Evolutionary conservation across 768 basidiomycete genomes (phyloP).

Genomic region (Mycena vitilis): DNA sequence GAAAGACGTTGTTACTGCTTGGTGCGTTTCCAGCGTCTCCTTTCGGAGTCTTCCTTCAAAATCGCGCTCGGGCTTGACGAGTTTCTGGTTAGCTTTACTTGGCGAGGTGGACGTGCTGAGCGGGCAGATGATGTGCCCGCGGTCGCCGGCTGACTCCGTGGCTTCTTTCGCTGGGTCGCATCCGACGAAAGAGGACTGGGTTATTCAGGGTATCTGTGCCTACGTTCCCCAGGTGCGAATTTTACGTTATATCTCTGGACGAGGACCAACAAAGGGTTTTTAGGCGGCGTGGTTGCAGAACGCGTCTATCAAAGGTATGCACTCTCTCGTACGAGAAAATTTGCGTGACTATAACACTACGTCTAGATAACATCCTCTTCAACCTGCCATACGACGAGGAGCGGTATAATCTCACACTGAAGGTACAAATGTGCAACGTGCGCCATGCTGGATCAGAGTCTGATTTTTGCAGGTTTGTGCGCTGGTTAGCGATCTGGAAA

Average conservation of each 20-base stretch:
- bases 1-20: slow-evolving; percentile 85
- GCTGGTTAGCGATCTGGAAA: slow-evolving; percentile 78
- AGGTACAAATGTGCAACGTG: slow-evolving; percentile 65
- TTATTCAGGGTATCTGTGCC: slow-evolving; percentile 81
- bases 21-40: slow-evolving; percentile 49
- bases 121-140: slow-evolving; percentile 84
- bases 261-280: slow-evolving; percentile 21
- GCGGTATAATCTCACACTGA: slow-evolving; percentile 81
- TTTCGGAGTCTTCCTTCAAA: not conserved
- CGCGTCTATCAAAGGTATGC: slow-evolving; percentile 66
- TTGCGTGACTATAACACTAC: not conserved
- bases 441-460: not conserved
- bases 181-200: slow-evolving; percentile 71
- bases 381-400: slow-evolving; percentile 77
- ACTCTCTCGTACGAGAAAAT: not conserved
- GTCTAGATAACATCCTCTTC: slow-evolving; percentile 77
- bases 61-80: too few species aligned
- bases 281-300: slow-evolving; percentile 78
- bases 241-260: slow-evolving; percentile 42
- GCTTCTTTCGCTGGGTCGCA: slow-evolving; percentile 62
- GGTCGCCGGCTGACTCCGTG: slow-evolving; percentile 84
- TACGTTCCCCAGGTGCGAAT: slow-evolving; percentile 81
- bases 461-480: slow-evolving; percentile 59
- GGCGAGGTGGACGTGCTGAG: slow-evolving; percentile 89
- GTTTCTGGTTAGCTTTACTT: slow-evolving; percentile 65